A percentile compares a stretch with the other conserved stretches of the same genome.
Evolutionary conservation across 345 rosid species (phyloP).

Genomic region (Brassica incana): DNA sequence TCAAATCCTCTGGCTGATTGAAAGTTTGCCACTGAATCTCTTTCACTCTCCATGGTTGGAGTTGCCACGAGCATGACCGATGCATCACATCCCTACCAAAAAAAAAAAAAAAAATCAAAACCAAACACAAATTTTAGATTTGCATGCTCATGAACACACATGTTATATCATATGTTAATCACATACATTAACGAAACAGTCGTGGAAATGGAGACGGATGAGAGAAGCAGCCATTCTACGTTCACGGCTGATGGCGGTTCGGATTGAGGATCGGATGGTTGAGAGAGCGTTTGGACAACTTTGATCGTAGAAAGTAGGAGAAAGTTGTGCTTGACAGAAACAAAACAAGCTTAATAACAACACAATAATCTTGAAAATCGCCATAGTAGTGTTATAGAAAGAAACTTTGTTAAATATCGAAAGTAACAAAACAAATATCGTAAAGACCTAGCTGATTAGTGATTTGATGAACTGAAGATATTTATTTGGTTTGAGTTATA

Average conservation of each 20-base stretch:
- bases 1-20: slow-evolving; percentile 43
- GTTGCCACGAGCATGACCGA: slow-evolving; percentile 48
- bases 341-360: slow-evolving; percentile 32
- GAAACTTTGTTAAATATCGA: not conserved
- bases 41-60: slow-evolving; percentile 39
- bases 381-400: slow-evolving; percentile 7
- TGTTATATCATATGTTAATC: not conserved
- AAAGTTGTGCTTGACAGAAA: slow-evolving; percentile 46
- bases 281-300: slow-evolving; percentile 50
- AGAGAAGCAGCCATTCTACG: slow-evolving; percentile 66
- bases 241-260: slow-evolving; percentile 42
- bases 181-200: slow-evolving; percentile 52
- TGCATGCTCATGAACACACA: not conserved
- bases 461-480: not conserved
- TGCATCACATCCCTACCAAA: slow-evolving; percentile 55
- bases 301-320: slow-evolving; percentile 49
- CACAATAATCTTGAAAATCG: slow-evolving; percentile 19
- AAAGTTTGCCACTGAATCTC: slow-evolving; percentile 32
- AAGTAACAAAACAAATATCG: not conserved
- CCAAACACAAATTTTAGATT: slow-evolving; percentile 12
- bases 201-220: slow-evolving; percentile 65
- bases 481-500: slow-evolving; percentile 11
- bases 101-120: not conserved
- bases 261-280: slow-evolving; percentile 43
- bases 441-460: not conserved